phyloP scores from a whole-genome alignment of 2,329 filamentous ascomycete species.

The Didymella segeticola region DNA sequence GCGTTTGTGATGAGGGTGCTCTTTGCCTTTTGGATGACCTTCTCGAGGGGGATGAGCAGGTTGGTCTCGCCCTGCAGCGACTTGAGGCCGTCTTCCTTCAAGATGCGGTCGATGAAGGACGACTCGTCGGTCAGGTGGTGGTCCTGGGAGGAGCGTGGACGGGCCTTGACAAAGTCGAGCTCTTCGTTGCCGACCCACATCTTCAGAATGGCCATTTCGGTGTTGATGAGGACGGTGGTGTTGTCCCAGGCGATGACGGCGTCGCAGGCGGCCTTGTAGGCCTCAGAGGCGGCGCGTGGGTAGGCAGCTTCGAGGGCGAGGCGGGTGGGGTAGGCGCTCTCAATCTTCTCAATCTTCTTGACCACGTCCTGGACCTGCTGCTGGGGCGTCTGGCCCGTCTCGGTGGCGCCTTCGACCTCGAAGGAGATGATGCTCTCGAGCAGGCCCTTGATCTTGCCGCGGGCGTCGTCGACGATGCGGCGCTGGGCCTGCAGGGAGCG shows the following conservation, averaged over 20 bases:
- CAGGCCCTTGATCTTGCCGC: conserved; percentile 72
- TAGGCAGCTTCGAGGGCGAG: conserved; percentile 76
- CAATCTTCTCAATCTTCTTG: conserved; percentile 86
- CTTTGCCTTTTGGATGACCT: conserved; percentile 93
- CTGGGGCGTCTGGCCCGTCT: conserved; percentile 84
- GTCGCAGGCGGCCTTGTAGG: conserved; percentile 83
- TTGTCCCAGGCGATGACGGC: conserved; percentile 96
- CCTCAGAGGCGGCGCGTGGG: conserved; percentile 75
- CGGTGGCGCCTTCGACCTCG: conserved; percentile 89
- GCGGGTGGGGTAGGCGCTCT: conserved; percentile 83
- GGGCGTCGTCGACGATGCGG: conserved; percentile 85
- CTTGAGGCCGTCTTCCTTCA: conserved; percentile 94
- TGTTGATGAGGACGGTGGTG: conserved; percentile 94
- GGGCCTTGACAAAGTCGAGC: conserved; percentile 83
- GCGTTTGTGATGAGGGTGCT: conserved; percentile 87
- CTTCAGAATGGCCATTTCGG: conserved; percentile 86
- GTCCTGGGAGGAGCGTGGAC: conserved; percentile 70
- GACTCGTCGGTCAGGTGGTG: conserved; percentile 85
- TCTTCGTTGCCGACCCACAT: conserved; percentile 98
- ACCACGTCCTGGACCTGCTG: conserved; percentile 92
- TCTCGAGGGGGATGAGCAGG: conserved; percentile 83
- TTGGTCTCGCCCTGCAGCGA: conserved; percentile 85
- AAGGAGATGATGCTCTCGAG: conserved; percentile 93
- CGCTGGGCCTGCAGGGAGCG: conserved; percentile 83
- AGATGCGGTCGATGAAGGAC: conserved; percentile 89